A percentile compares a stretch with the other conserved stretches of the same genome.
Conservation (phyloP, 148 eudicot genomes). For the Amaranthus hypochondriacus region DNA sequence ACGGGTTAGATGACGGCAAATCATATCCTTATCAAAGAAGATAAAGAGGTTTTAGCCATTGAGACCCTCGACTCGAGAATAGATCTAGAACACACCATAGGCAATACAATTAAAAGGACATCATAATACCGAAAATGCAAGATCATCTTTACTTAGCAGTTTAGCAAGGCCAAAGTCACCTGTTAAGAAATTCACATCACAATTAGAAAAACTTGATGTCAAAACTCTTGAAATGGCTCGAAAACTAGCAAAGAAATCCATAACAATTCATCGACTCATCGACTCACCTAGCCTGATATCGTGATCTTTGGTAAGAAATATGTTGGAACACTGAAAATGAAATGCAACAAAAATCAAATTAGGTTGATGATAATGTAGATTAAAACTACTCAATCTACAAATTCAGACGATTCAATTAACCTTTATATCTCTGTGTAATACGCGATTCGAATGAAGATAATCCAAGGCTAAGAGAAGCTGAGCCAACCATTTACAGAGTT, state of each 20-base stretch:
- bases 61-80: too few species aligned
- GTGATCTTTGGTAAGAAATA: constrained; percentile 79
- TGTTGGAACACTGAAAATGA: constrained; percentile 78
- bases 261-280: constrained; percentile 8
- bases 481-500: constrained; percentile 92
- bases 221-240: constrained; percentile 1
- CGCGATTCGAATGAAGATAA: constrained; percentile 89
- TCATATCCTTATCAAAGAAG: too few species aligned
- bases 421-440: constrained; percentile 94
- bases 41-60: too few species aligned
- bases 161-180: constrained; percentile 95
- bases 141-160: constrained; percentile 67
- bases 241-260: neutral
- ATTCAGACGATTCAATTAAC: constrained; percentile 22
- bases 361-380: neutral
- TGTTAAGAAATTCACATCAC: constrained; percentile 18
- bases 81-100: too few species aligned
- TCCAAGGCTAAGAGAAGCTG: constrained; percentile 87
- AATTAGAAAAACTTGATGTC: neutral
- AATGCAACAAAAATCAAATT: constrained; percentile 3
- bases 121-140: constrained; percentile 59
- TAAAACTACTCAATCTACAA: neutral
- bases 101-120: too few species aligned
- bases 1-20: too few species aligned
- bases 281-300: constrained; percentile 82